Percentiles rank a stretch among this genome's conserved stretches.
Conservation (phyloP, 192 early-diverging fungal species). For the Phlyctochytrium arcticum region DNA sequence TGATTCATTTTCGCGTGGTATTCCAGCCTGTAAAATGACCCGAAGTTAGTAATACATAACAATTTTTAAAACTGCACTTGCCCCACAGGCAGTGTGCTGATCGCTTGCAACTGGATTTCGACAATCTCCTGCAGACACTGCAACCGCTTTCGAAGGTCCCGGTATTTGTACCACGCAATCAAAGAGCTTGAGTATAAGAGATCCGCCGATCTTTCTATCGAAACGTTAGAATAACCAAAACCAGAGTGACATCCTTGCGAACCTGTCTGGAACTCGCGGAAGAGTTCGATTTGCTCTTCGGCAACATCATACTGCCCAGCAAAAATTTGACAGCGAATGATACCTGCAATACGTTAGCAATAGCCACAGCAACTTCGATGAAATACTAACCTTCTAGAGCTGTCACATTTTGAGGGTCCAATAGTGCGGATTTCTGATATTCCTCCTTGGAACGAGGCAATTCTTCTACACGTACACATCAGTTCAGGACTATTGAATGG, state of each 20-base stretch:
- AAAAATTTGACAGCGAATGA: conserved; percentile 42
- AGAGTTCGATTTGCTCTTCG: conserved; percentile 54
- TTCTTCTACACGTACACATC: neutral
- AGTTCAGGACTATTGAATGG: neutral
- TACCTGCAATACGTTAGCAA: conserved; percentile 17
- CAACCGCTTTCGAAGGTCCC: conserved; percentile 26
- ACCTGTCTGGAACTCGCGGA: conserved; percentile 35
- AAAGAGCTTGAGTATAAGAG: conserved; percentile 40
- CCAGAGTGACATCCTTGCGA: neutral
- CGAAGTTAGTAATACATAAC: too few species aligned
- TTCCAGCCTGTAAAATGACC: conserved; percentile 1
- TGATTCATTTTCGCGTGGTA: conserved; percentile 45
- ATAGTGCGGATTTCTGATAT: conserved; percentile 18
- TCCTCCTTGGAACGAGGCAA: conserved; percentile 7
- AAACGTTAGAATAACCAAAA: neutral
- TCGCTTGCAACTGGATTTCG: conserved; percentile 15
- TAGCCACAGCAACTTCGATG: neutral
- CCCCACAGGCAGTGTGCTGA: conserved; percentile 6
- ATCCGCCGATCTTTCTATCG: conserved; percentile 26
- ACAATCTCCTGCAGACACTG: conserved; percentile 37
- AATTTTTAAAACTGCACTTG: neutral
- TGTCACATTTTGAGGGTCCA: conserved; percentile 34
- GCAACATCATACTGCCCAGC: conserved; percentile 38
- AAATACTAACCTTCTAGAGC: conserved; percentile 24
- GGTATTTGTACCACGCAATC: conserved; percentile 39